Percentiles rank a stretch among this genome's conserved stretches.
phyloP scores from a whole-genome alignment of 2,329 filamentous ascomycete genomes.

The Calonectria henricotiae region DNA sequence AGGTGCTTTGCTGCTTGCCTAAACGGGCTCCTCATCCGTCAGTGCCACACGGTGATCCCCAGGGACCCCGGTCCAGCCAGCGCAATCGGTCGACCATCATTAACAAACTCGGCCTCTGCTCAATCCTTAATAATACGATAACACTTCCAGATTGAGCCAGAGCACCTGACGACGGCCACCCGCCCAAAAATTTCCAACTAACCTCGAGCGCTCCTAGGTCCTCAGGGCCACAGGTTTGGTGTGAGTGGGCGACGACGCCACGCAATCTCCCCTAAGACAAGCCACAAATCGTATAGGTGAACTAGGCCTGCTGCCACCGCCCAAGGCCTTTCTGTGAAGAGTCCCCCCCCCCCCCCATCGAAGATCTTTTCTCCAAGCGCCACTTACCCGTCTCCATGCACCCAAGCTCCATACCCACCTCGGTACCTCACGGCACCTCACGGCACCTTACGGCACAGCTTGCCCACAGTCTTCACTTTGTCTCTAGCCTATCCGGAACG shows the following conservation, averaged over 20 bases:
- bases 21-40: conserved; percentile 28
- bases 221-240: no score
- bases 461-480: neutral
- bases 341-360: no score
- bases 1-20: conserved; percentile 13
- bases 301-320: neutral
- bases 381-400: neutral
- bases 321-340: neutral
- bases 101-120: conserved; percentile 14
- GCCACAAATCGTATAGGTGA: conserved; percentile 16
- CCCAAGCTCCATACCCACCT: neutral
- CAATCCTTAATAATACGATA: conserved; percentile 18
- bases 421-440: conserved; percentile 22
- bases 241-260: no score
- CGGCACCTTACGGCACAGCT: neutral
- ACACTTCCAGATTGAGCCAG: conserved; percentile 2
- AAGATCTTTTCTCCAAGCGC: neutral
- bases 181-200: no score
- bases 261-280: conserved; percentile 25
- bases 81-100: conserved; percentile 12
- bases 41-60: conserved; percentile 19
- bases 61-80: conserved; percentile 15
- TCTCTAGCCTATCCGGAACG: neutral
- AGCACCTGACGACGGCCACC: conserved; percentile 1
- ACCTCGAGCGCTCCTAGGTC: no score